Base-by-base conservation (phyloP, 1,284 basidiomycete genomes). In the Puccinia polysora region DNA sequence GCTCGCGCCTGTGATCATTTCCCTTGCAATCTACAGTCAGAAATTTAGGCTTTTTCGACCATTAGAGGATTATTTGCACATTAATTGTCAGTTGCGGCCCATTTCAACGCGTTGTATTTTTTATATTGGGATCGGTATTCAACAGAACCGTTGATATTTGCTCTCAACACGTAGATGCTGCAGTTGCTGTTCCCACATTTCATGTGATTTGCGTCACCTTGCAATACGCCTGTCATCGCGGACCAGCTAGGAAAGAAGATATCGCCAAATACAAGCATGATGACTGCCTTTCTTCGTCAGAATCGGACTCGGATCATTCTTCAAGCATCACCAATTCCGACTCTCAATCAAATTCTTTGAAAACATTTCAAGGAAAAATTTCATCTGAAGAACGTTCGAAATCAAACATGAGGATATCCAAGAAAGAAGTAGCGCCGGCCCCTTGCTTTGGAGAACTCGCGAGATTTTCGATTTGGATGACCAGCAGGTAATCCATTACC, bases 251-350 rank as follows among this genome's bases (percentile, higher is more conserved):
- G 14, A 38, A 59, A 30, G 50, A 34, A 5, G 67, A 69, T 55
- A 30, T 30, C 7, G 65, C 63, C 25, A 65, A 65, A 36, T 30
- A 65, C n/a, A 67, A 67, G 23, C 55, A 67, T n/a, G 52, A 67
- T 25, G 53, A 45, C 34, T 53, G 38, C 5, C 18, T 32, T 32
- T 38, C 30, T 34, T 56, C 53, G 32, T 60, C 58, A 18, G 65
- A 67, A 18, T 43, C 65, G 5, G 65, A 67, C 50, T 67, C 65
- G 20, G 65, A 52, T 25, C 38, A 45, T 45, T 60, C 58, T 0
- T 60, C 58, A 18, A 60, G 58, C 34, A 60, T 60, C 58, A 60
- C 58, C 40, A 60, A 43, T 30, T 60, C 58, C 15, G 58, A 60
- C 25, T 60, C 58, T 15, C 58, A 60, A 60, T 15, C 40, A 1